Evolutionary conservation across 768 basidiomycete species (phyloP).

Genomic region (Leucocoprinus birnbaumii): DNA sequence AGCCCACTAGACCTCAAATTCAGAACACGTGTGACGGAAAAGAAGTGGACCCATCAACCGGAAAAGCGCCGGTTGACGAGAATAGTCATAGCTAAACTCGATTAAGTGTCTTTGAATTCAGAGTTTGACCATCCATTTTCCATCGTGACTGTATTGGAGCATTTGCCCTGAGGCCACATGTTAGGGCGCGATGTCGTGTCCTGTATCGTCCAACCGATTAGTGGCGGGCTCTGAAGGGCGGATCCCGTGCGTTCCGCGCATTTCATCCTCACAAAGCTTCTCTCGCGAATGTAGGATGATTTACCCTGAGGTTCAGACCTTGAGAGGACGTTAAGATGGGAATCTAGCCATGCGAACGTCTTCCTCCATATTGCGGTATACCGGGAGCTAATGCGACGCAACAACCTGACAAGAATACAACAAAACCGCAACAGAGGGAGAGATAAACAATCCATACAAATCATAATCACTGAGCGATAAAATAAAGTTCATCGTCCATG

Average conservation of each 20-base stretch:
- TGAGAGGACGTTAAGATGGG: background rate
- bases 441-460: conserved; percentile 1
- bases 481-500: conserved; percentile 6
- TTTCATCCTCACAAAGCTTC: too few species aligned
- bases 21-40: conserved; percentile 4
- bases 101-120: background rate
- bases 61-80: background rate
- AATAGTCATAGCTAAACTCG: background rate
- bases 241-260: too few species aligned
- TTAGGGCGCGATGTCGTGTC: too few species aligned
- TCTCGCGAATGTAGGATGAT: too few species aligned
- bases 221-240: background rate
- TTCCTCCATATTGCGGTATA: conserved; percentile 6
- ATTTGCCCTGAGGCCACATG: background rate
- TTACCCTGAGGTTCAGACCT: too few species aligned
- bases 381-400: background rate
- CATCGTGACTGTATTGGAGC: background rate
- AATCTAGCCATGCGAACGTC: background rate
- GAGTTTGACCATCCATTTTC: background rate
- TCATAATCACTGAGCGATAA: background rate
- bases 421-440: conserved; percentile 13
- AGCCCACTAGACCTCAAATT: background rate
- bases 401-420: conserved; percentile 8
- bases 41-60: background rate
- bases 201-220: background rate